phyloP scores from a whole-genome alignment of 2,329 filamentous ascomycete genomes.

The Arthrobotrys musiformis region DNA sequence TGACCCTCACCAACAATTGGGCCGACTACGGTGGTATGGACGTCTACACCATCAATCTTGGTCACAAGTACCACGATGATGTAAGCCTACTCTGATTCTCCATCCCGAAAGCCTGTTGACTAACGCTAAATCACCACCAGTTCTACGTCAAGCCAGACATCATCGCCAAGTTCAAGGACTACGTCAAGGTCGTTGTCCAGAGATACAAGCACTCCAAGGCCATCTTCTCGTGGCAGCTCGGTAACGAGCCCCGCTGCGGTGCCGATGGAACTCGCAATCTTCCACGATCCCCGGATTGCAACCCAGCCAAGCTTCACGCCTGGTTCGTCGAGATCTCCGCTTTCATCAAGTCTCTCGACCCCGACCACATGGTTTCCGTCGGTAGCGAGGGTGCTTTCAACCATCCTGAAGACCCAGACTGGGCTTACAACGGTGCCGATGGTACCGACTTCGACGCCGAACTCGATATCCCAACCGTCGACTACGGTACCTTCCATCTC shows the following conservation, averaged over 20 bases:
- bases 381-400: conserved; percentile 65
- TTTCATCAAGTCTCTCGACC: conserved; percentile 68
- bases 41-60: conserved; percentile 69
- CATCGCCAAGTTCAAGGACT: conserved; percentile 67
- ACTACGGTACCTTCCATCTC: conserved; percentile 69
- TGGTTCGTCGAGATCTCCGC: conserved; percentile 70
- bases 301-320: conserved; percentile 63
- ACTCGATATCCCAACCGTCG: conserved; percentile 65
- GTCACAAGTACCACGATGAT: conserved; percentile 67
- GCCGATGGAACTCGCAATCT: conserved; percentile 66
- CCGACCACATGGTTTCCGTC: conserved; percentile 68
- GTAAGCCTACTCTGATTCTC: conserved; percentile 59
- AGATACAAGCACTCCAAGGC: conserved; percentile 66
- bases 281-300: conserved; percentile 63
- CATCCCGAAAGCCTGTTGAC: not conserved
- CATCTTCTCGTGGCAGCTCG: conserved; percentile 69
- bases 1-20: conserved; percentile 69
- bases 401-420: conserved; percentile 59
- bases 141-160: conserved; percentile 68
- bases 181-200: conserved; percentile 66
- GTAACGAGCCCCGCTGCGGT: conserved; percentile 68
- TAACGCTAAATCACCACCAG: conserved; percentile 58
- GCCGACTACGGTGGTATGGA: conserved; percentile 72
- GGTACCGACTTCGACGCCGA: conserved; percentile 69
- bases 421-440: conserved; percentile 64